Conservation (phyloP, 225 moss, liverwort and hornwort species). For the Pseudisothecium myosuroides region DNA sequence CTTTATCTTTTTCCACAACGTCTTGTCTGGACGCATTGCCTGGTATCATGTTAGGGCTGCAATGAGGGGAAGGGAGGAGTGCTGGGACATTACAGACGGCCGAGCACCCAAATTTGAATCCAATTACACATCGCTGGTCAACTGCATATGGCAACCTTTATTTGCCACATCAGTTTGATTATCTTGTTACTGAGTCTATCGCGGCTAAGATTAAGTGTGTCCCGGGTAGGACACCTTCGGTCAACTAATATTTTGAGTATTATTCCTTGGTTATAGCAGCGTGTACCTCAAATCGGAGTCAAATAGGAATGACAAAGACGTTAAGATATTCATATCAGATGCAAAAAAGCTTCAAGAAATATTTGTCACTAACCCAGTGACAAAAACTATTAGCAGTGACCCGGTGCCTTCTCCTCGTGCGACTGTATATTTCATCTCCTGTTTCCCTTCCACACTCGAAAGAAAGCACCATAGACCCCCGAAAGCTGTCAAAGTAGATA, state of each 20-base stretch:
- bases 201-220: not conserved
- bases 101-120: constrained; percentile 1
- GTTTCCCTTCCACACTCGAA: not conserved
- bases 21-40: not conserved
- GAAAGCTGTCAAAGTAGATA: not conserved
- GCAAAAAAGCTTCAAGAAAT: not conserved
- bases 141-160: constrained; percentile 28
- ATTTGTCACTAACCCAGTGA: not conserved
- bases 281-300: not conserved
- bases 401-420: not conserved
- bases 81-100: constrained; percentile 1
- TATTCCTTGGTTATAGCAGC: not conserved
- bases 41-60: constrained; percentile 16
- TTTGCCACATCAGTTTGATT: constrained; percentile 17
- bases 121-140: constrained; percentile 7
- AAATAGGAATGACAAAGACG: not conserved
- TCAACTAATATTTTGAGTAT: not conserved
- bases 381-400: not conserved
- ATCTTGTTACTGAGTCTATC: not conserved
- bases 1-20: constrained; percentile 12
- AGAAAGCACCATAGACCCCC: not conserved
- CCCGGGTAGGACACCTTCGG: not conserved
- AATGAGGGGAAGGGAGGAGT: not conserved
- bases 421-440: not conserved
- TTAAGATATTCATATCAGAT: not conserved